phyloP scores from a whole-genome alignment of 192 early-diverging fungal genomes.

The Kappamyces sp. region DNA sequence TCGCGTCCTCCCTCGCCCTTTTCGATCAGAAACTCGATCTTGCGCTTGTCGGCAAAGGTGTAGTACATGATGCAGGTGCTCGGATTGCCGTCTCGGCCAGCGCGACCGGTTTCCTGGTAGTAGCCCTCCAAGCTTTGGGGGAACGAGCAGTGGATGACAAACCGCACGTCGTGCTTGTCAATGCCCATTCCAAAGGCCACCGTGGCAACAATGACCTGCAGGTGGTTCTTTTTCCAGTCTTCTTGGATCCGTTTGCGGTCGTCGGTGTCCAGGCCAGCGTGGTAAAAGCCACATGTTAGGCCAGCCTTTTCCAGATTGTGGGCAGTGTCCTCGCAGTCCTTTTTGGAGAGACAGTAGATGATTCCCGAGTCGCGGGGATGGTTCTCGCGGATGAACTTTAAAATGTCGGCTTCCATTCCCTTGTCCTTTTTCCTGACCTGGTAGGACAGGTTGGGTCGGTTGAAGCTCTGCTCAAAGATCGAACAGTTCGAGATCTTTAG shows the following conservation, averaged over 20 bases:
- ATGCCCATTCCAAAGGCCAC: slow-evolving; percentile 98
- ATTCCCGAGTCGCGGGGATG: slow-evolving; percentile 76
- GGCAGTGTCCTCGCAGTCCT: slow-evolving; percentile 75
- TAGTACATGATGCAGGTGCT: slow-evolving; percentile 84
- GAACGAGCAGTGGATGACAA: slow-evolving; percentile 87
- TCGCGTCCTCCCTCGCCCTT: slow-evolving; percentile 70
- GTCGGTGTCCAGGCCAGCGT: slow-evolving; percentile 76
- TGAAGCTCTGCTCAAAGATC: slow-evolving; percentile 80
- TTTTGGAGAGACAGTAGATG: slow-evolving; percentile 81
- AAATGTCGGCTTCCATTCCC: slow-evolving; percentile 64
- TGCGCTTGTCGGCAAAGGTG: slow-evolving; percentile 61
- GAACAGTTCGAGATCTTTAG: slow-evolving; percentile 66
- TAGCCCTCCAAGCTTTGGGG: slow-evolving; percentile 91
- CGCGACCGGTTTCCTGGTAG: slow-evolving; percentile 95
- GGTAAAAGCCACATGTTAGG: slow-evolving; percentile 72
- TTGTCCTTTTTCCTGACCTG: slow-evolving; percentile 53
- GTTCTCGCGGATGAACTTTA: slow-evolving; percentile 56
- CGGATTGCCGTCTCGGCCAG: slow-evolving; percentile 84
- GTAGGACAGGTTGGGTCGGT: slow-evolving; percentile 71
- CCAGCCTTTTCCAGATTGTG: slow-evolving; percentile 55
- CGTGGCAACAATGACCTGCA: slow-evolving; percentile 88
- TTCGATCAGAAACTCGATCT: slow-evolving; percentile 73
- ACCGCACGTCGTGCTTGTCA: slow-evolving; percentile 93
- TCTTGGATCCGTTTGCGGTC: slow-evolving; percentile 72
- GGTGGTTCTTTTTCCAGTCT: slow-evolving; percentile 68